Evolutionary conservation across 306 rosid species (phyloP), one percentile per base, ranked within the genome.

Genomic region (Pyrus bretschneideri): DNA sequence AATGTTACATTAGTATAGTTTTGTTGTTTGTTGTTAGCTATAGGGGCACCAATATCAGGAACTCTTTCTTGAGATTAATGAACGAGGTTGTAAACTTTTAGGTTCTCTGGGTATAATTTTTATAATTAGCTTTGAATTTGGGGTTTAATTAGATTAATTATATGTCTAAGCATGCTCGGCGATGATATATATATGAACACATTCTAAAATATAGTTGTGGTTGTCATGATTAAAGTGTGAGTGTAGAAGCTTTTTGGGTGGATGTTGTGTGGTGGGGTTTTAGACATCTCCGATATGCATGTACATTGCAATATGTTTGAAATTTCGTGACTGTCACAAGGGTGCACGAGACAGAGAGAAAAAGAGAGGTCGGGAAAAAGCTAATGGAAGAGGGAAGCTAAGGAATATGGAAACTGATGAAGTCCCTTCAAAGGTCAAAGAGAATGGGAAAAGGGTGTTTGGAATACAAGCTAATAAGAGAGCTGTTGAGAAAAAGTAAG

Each of bases 211-310:
- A 17, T 49, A 66, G 69, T 33, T 62, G 87, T 87, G 92, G 68
- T 75, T 49, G 88, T 89, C 89, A 91, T 91, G 91, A 91, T 91
- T 89, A 86, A 76, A 85, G 88, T 83, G 92, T 86, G 87, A 85
- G 83, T 49, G 69, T 61, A 22, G 63, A 74, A 87, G 86, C 89
- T 91, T 74, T 87, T 86, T 40, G 85, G 74, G 60, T 82, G 90
- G 58, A 8, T 10, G 46, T 18, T 82, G 38, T 9, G 70, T 76
- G 52, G 25, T 73, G 25, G 68, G 57, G 58, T 40, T n/a, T 23
- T 1, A 35, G 40, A 35, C 40, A 35, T 35, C 40, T 38, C 52
- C 4, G 14, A 60, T 38, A 42, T 23, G 15, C 9, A 38, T 57
- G 35, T 14, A 25, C 2, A 27, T 25, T 35, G 23, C 23, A 49